Conservation (phyloP, 441 rosid species). For the Lepidium campestre region DNA sequence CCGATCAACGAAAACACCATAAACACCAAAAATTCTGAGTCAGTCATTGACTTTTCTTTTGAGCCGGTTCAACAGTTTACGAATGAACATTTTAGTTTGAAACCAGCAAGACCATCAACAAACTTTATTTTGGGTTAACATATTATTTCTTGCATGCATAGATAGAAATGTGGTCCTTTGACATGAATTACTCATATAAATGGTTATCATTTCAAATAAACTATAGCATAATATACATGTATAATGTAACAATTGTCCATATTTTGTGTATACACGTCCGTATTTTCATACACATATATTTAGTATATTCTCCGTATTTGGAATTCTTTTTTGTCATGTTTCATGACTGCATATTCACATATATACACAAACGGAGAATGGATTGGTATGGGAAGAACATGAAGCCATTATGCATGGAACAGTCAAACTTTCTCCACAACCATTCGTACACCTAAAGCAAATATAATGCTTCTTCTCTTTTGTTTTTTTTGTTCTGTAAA, state of each 20-base stretch:
- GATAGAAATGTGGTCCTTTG: not conserved
- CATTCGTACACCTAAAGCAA: slow-evolving; percentile 11
- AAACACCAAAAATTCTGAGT: no score
- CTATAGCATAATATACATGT: not conserved
- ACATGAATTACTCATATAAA: no score
- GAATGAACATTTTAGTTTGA: no score
- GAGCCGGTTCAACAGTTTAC: no score
- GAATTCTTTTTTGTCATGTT: slow-evolving; percentile 2
- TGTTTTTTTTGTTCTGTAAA: not conserved
- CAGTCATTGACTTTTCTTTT: no score
- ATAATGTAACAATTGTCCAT: not conserved
- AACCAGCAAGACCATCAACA: no score
- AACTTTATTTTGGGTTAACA: no score
- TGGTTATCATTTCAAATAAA: not conserved
- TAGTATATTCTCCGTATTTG: slow-evolving; percentile 9
- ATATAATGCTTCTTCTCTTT: slow-evolving; percentile 5
- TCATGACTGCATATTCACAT: slow-evolving; percentile 13
- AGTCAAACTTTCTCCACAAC: slow-evolving; percentile 18
- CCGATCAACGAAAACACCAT: no score
- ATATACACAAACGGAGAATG: not conserved
- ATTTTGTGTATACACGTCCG: not conserved
- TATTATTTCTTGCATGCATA: not conserved
- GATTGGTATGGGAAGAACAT: not conserved
- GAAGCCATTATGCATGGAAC: slow-evolving; percentile 16
- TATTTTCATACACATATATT: slow-evolving; percentile 4